Percentiles rank a stretch among this genome's conserved stretches.
phyloP scores from a whole-genome alignment of 2,329 filamentous ascomycete genomes.

The Geosmithia flava region DNA sequence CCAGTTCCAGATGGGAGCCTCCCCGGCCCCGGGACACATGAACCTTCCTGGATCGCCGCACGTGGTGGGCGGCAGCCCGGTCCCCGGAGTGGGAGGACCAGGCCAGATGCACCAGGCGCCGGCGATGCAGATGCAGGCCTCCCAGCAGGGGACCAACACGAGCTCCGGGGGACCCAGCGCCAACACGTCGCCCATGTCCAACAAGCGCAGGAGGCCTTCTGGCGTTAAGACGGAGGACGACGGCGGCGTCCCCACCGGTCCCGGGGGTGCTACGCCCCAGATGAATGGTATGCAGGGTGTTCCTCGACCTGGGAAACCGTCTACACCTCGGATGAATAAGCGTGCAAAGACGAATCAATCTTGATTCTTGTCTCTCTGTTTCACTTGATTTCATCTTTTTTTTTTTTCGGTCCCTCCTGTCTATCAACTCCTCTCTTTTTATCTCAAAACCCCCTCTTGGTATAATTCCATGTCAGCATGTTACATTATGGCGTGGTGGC shows the following conservation, averaged over 20 bases:
- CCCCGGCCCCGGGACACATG: constrained; percentile 46
- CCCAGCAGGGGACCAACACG: constrained; percentile 55
- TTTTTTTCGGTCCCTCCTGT: neutral
- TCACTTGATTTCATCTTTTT: constrained; percentile 14
- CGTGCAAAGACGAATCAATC: constrained; percentile 34
- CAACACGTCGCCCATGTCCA: constrained; percentile 51
- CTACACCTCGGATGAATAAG: constrained; percentile 45
- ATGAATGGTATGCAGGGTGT: constrained; percentile 36
- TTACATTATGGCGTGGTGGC: no score
- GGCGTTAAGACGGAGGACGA: constrained; percentile 47
- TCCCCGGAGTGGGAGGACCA: constrained; percentile 38
- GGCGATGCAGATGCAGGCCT: constrained; percentile 54
- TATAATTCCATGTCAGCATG: no score
- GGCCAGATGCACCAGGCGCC: constrained; percentile 47
- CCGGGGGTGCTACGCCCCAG: constrained; percentile 37
- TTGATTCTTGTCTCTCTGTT: constrained; percentile 13
- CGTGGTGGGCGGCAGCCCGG: constrained; percentile 43
- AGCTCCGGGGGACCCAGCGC: constrained; percentile 45
- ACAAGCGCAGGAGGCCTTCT: constrained; percentile 45
- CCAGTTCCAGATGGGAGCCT: constrained; percentile 47
- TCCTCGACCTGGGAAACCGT: constrained; percentile 35
- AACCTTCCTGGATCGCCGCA: constrained; percentile 51
- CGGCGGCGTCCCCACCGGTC: constrained; percentile 23
- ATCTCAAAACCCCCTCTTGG: no score
- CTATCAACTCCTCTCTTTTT: no score